Evolutionary conservation across 306 rosid species (phyloP).

Genomic region (Trichosanthes truncata): DNA sequence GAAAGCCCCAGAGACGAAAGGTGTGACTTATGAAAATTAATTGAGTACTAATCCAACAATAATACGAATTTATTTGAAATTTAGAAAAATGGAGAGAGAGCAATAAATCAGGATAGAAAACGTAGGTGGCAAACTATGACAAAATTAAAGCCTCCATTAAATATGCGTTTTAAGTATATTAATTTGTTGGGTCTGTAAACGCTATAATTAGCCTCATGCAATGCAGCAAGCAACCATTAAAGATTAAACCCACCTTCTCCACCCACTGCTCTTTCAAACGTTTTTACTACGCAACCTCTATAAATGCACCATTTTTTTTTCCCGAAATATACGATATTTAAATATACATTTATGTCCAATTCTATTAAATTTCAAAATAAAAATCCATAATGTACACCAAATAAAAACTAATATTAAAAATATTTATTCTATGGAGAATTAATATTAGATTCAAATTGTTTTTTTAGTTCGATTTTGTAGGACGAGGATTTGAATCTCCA

Average conservation of each 20-base stretch:
- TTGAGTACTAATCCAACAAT: neutral
- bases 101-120: constrained; percentile 17
- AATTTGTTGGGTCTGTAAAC: constrained; percentile 65
- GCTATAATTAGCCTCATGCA: constrained; percentile 53
- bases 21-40: neutral
- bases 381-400: neutral
- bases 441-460: neutral
- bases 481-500: too few relatives aligned
- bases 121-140: constrained; percentile 61
- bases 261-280: constrained; percentile 57
- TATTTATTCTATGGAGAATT: neutral
- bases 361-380: neutral
- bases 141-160: constrained; percentile 51
- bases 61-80: neutral
- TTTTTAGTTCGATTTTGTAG: too few relatives aligned
- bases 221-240: constrained; percentile 42
- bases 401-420: neutral
- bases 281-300: constrained; percentile 31
- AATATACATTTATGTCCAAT: neutral
- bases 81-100: neutral
- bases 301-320: neutral
- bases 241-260: constrained; percentile 37
- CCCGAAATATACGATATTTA: neutral
- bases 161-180: constrained; percentile 51
- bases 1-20: neutral